Percentiles rank a stretch among this genome's conserved stretches.
phyloP scores from a whole-genome alignment of 1,139 yeast genomes.

The Waltiozyma sp. region DNA sequence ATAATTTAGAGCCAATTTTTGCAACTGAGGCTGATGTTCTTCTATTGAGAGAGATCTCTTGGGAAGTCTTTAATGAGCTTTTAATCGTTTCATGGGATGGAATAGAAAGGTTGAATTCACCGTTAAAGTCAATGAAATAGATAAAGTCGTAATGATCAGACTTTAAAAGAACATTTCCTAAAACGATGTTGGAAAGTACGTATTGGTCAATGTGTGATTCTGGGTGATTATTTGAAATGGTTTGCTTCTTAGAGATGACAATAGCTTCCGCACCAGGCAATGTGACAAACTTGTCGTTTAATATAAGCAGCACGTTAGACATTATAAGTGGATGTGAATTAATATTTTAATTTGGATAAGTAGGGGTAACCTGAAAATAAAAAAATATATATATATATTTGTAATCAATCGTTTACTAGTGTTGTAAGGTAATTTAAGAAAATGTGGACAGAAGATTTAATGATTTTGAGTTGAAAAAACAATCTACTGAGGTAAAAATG shows the following conservation, averaged over 20 bases:
- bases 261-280: conserved; percentile 14
- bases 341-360: no score
- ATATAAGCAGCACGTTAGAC: conserved; percentile 16
- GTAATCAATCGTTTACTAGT: no score
- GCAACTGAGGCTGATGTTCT: conserved; percentile 1
- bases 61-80: conserved; percentile 6
- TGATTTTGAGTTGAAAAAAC: no score
- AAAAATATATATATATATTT: no score
- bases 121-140: conserved; percentile 14
- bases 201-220: conserved; percentile 13
- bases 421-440: no score
- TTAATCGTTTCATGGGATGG: conserved; percentile 17
- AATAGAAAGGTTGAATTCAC: conserved; percentile 11
- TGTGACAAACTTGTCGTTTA: conserved; percentile 16
- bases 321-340: conserved; percentile 2
- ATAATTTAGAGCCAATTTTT: conserved; percentile 16
- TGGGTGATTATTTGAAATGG: conserved; percentile 7
- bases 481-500: no score
- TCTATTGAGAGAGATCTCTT: conserved; percentile 2
- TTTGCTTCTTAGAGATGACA: conserved; percentile 10
- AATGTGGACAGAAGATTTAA: no score
- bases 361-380: no score
- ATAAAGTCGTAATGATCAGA: conserved; percentile 15
- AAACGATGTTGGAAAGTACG: conserved; percentile 16
- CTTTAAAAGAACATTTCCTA: conserved; percentile 11